Conservation (phyloP, 768 basidiomycete species). For the Leccinum olivaceopallidum region DNA sequence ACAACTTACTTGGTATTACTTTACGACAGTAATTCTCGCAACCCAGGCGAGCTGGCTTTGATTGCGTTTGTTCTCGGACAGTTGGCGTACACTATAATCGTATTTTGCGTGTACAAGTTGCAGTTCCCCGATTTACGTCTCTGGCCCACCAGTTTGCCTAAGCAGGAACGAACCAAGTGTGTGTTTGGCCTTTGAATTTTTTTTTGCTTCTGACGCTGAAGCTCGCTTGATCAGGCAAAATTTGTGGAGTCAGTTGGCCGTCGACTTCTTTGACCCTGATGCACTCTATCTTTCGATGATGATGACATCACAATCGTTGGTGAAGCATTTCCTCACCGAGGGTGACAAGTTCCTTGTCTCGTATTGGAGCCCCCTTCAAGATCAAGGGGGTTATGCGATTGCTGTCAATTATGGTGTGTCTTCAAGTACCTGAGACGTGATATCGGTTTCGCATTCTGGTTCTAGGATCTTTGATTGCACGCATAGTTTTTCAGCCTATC, state of each 20-base stretch:
- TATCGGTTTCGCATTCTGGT: conserved; percentile 2
- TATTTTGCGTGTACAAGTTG: conserved; percentile 57
- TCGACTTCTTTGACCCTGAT: conserved; percentile 43
- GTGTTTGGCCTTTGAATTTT: conserved; percentile 5
- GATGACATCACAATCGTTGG: conserved; percentile 84
- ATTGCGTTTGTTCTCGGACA: conserved; percentile 89
- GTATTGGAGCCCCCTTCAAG: conserved; percentile 75
- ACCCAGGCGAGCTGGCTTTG: conserved; percentile 53
- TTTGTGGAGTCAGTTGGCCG: conserved; percentile 7
- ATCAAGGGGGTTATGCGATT: conserved; percentile 94
- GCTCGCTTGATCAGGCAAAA: conserved; percentile 2
- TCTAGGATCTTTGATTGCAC: conserved; percentile 86
- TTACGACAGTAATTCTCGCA: conserved; percentile 38
- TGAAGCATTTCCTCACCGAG: conserved; percentile 96
- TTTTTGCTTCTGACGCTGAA: neutral
- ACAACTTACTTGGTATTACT: conserved; percentile 69
- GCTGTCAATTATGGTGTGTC: conserved; percentile 91
- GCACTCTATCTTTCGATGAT: conserved; percentile 68
- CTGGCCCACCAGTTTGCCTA: conserved; percentile 33
- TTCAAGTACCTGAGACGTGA: neutral
- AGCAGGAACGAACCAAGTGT: conserved; percentile 21
- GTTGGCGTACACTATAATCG: conserved; percentile 60
- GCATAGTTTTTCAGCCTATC: conserved; percentile 92
- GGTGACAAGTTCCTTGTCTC: conserved; percentile 92
- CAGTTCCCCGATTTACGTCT: conserved; percentile 39